A percentile compares a stretch with the other conserved stretches of the same genome.
Evolutionary conservation across 495 filamentous ascomycete genomes (phyloP).

Genomic region (Clohesyomyces aquaticus): DNA sequence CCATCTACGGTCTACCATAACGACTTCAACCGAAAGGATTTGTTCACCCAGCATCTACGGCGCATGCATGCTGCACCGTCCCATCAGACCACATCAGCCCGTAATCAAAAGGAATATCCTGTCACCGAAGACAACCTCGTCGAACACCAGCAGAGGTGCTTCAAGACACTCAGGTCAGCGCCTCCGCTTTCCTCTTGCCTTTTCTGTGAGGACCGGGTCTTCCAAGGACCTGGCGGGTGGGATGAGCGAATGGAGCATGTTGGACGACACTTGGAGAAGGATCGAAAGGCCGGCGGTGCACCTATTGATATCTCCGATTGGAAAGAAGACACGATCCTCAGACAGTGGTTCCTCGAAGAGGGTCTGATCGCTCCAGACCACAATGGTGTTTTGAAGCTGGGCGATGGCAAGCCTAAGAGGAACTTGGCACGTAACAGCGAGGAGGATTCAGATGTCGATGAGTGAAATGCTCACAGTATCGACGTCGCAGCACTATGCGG

Average conservation of each 20-base stretch:
- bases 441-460: background rate
- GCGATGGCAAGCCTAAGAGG: slow-evolving; percentile 37
- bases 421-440: background rate
- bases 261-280: slow-evolving; percentile 74
- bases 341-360: slow-evolving; percentile 58
- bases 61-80: slow-evolving; percentile 72
- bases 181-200: slow-evolving; percentile 69
- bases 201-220: slow-evolving; percentile 62
- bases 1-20: slow-evolving; percentile 50
- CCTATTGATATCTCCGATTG: slow-evolving; percentile 46
- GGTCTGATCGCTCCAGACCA: slow-evolving; percentile 47
- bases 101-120: slow-evolving; percentile 11
- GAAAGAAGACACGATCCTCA: slow-evolving; percentile 54
- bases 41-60: slow-evolving; percentile 91
- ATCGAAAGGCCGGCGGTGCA: slow-evolving; percentile 36
- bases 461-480: background rate
- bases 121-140: slow-evolving; percentile 45
- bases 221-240: slow-evolving; percentile 70
- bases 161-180: slow-evolving; percentile 60
- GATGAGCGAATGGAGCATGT: slow-evolving; percentile 90
- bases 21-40: slow-evolving; percentile 90
- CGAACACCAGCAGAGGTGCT: slow-evolving; percentile 60
- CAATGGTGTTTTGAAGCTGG: slow-evolving; percentile 35
- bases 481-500: background rate
- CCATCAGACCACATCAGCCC: background rate